Percentiles rank a stretch among this genome's conserved stretches.
phyloP scores from a whole-genome alignment of 176 grass and related monocot species.

The Themeda triandra region DNA sequence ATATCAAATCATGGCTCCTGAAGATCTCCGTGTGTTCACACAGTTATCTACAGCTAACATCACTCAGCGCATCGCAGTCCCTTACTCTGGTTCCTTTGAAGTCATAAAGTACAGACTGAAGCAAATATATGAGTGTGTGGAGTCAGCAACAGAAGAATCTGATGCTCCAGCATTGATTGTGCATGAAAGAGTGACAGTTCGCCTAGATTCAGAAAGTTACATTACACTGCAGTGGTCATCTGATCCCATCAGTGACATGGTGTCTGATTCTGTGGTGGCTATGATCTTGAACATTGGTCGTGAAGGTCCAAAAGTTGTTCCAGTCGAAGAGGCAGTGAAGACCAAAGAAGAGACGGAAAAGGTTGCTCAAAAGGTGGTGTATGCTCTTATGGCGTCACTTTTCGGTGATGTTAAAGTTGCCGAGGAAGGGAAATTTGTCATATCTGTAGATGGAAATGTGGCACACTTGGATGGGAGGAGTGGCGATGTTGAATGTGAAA shows the following conservation, averaged over 20 bases:
- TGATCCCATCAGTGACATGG: slow-evolving; percentile 94
- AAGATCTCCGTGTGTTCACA: slow-evolving; percentile 86
- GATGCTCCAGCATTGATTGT: slow-evolving; percentile 67
- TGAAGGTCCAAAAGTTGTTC: slow-evolving; percentile 69
- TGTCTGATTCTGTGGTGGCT: slow-evolving; percentile 89
- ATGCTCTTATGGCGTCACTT: slow-evolving; percentile 70
- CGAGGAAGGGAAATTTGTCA: slow-evolving; percentile 73
- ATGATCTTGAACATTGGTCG: slow-evolving; percentile 80
- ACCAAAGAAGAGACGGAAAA: slow-evolving; percentile 67
- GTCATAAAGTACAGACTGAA: slow-evolving; percentile 85
- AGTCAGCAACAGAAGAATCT: slow-evolving; percentile 50
- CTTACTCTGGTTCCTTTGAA: slow-evolving; percentile 79
- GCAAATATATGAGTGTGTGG: slow-evolving; percentile 92
- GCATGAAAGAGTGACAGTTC: slow-evolving; percentile 65
- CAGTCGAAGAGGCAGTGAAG: slow-evolving; percentile 48
- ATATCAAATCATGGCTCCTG: slow-evolving; percentile 92
- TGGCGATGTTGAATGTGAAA: slow-evolving; percentile 78
- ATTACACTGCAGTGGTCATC: slow-evolving; percentile 80
- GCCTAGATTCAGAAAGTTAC: slow-evolving; percentile 76
- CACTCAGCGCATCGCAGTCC: slow-evolving; percentile 68
- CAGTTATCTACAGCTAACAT: slow-evolving; percentile 87
- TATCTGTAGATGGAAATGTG: slow-evolving; percentile 63
- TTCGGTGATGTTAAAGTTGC: slow-evolving; percentile 79
- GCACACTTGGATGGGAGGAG: slow-evolving; percentile 63
- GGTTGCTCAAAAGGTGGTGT: slow-evolving; percentile 64